Evolutionary conservation across 2,329 filamentous ascomycete species (phyloP).

Genomic region (Pseudonectria buxi): DNA sequence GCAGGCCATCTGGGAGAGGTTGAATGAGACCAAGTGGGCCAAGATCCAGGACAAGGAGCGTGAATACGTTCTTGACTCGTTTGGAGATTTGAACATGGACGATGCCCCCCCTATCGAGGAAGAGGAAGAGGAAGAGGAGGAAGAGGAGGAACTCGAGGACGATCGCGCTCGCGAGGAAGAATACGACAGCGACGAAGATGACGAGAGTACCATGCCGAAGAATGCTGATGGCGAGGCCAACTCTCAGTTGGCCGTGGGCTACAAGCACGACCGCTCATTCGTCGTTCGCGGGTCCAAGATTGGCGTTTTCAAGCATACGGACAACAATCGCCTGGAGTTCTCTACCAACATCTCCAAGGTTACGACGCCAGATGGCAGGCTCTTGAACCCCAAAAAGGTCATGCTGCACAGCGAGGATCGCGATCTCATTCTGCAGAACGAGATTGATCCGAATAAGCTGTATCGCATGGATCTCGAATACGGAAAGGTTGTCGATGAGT

Average conservation of each 20-base stretch:
- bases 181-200: conserved; percentile 65
- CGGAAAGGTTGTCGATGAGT: conserved; percentile 96
- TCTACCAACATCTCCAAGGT: conserved; percentile 97
- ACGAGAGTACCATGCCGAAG: conserved; percentile 66
- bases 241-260: conserved; percentile 89
- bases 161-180: conserved; percentile 64
- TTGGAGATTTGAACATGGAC: conserved; percentile 90
- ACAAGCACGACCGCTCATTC: conserved; percentile 94
- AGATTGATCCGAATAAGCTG: conserved; percentile 76
- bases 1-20: conserved; percentile 92
- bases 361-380: conserved; percentile 74
- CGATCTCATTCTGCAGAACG: conserved; percentile 83
- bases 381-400: conserved; percentile 92
- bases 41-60: conserved; percentile 89
- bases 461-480: conserved; percentile 98
- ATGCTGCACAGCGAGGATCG: conserved; percentile 91
- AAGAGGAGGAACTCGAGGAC: conserved; percentile 52
- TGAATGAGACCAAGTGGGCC: conserved; percentile 89
- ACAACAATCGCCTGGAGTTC: conserved; percentile 89
- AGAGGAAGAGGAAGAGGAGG: conserved; percentile 45
- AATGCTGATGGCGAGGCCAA: conserved; percentile 73
- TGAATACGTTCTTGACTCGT: conserved; percentile 91
- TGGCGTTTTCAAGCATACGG: conserved; percentile 94
- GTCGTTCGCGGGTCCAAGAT: conserved; percentile 97
- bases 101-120: conserved; percentile 50